phyloP scores from a whole-genome alignment of 1,284 basidiomycete species.

The Cutaneotrichosporon cutaneum region DNA sequence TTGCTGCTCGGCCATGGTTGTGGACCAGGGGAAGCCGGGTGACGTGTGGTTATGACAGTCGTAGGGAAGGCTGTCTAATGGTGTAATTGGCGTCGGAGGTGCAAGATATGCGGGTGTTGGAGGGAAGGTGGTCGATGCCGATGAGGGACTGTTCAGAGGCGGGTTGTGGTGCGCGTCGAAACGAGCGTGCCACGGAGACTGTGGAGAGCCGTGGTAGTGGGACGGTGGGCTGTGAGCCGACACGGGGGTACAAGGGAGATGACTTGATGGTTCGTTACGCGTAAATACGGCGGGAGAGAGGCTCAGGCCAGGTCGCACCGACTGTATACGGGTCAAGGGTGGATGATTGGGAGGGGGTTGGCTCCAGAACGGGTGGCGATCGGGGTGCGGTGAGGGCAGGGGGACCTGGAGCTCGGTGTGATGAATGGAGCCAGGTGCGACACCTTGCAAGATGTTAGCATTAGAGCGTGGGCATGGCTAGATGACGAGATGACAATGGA shows the following conservation, averaged over 20 bases:
- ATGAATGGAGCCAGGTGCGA: background rate
- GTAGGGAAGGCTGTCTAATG: background rate
- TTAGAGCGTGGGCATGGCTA: too few relatives aligned
- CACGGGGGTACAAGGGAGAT: background rate
- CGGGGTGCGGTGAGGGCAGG: background rate
- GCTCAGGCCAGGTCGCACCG: background rate
- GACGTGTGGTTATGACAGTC: background rate
- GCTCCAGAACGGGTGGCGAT: background rate
- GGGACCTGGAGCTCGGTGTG: background rate
- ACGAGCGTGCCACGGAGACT: background rate
- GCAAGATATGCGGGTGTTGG: background rate
- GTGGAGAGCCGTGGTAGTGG: background rate
- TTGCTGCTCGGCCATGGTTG: slow-evolving; percentile 1
- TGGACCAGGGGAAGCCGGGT: background rate
- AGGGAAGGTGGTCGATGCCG: background rate
- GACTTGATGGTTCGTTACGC: background rate
- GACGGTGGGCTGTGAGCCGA: background rate
- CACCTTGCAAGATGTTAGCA: background rate
- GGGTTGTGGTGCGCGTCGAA: background rate
- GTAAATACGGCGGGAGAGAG: background rate
- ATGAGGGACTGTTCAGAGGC: background rate
- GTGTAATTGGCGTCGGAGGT: background rate
- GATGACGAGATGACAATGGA: background rate
- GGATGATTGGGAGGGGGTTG: background rate
- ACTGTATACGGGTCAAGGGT: background rate